phyloP scores from a whole-genome alignment of 495 filamentous ascomycete genomes.

The Lasiosphaeria miniovina region DNA sequence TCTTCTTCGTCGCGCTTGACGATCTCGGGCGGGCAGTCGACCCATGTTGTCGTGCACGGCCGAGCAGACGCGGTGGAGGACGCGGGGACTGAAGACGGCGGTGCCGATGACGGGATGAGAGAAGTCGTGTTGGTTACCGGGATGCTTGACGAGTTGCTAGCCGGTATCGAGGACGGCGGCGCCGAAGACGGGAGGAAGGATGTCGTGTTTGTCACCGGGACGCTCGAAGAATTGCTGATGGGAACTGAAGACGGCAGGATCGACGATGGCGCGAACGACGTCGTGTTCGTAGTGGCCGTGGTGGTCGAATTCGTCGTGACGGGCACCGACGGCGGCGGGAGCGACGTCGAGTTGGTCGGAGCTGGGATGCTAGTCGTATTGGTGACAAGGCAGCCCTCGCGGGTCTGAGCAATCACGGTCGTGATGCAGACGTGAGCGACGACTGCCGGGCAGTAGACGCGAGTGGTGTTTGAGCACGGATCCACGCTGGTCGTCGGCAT shows the following conservation, averaged over 20 bases:
- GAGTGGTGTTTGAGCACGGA: background rate
- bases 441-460: background rate
- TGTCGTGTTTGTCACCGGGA: background rate
- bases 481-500: background rate
- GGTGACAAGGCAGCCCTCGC: background rate
- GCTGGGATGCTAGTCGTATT: background rate
- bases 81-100: background rate
- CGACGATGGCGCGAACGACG: too few relatives aligned
- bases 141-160: background rate
- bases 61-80: background rate
- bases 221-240: background rate
- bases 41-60: conserved; percentile 4
- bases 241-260: background rate
- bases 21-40: conserved; percentile 1
- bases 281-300: too few relatives aligned
- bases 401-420: background rate
- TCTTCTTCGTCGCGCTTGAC: background rate
- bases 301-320: too few relatives aligned
- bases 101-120: background rate
- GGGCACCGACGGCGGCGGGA: background rate
- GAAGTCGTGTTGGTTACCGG: background rate
- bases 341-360: background rate
- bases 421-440: background rate
- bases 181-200: background rate
- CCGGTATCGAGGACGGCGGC: background rate